A percentile compares a stretch with the other conserved stretches of the same genome.
Evolutionary conservation across 1,284 basidiomycete species (phyloP).

Genomic region (Leccinum pallidistipes): DNA sequence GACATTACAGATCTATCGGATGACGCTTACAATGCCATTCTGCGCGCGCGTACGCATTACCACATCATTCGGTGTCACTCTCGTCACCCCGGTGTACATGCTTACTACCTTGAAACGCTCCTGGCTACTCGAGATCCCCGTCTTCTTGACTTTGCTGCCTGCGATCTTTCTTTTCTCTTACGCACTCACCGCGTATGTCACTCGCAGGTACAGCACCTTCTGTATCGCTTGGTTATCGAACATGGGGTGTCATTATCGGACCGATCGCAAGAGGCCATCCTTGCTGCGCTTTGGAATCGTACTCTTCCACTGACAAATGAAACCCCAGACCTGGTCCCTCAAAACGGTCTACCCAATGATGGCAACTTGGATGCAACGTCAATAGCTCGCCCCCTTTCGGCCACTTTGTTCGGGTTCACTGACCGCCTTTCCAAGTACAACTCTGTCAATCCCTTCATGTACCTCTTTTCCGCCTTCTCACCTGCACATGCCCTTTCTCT

Average conservation of each 20-base stretch:
- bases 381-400: constrained; percentile 19
- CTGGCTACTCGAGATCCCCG: constrained; percentile 21
- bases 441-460: neutral
- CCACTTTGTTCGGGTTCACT: constrained; percentile 12
- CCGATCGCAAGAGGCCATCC: constrained; percentile 21
- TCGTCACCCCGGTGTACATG: constrained; percentile 27
- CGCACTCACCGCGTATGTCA: constrained; percentile 27
- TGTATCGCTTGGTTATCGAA: constrained; percentile 31
- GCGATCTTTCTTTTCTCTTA: constrained; percentile 22
- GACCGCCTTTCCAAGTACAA: neutral
- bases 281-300: constrained; percentile 28
- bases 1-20: constrained; percentile 14
- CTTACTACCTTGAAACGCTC: constrained; percentile 26
- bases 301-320: neutral
- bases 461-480: constrained; percentile 20
- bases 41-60: constrained; percentile 26
- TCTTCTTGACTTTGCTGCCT: constrained; percentile 19
- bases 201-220: constrained; percentile 26
- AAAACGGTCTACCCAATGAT: neutral
- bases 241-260: constrained; percentile 14
- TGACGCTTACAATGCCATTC: constrained; percentile 10
- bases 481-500: constrained; percentile 13
- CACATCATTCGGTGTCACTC: constrained; percentile 29
- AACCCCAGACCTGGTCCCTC: neutral
- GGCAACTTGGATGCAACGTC: constrained; percentile 9